Conservation (phyloP, 352 stramenopile species). For the Phytophthora ohioensis region DNA sequence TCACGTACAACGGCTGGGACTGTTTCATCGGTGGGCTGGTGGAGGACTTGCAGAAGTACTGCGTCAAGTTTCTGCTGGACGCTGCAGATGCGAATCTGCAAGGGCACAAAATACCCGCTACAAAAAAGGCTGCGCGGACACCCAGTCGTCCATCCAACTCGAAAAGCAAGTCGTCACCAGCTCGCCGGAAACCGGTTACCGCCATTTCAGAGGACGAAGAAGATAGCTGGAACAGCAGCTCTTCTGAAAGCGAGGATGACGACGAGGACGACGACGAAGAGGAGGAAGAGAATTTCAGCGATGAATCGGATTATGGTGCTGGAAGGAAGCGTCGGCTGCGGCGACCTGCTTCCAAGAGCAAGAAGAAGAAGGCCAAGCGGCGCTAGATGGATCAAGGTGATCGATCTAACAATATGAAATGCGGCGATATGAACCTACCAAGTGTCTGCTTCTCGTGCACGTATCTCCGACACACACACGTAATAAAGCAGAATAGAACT, state of each 20-base stretch:
- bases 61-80: conserved; percentile 78
- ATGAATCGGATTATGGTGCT: conserved; percentile 53
- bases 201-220: conserved; percentile 59
- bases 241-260: conserved; percentile 60
- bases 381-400: conserved; percentile 18
- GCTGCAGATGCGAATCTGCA: conserved; percentile 52
- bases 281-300: conserved; percentile 60
- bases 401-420: conserved; percentile 16
- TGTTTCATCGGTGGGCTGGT: conserved; percentile 68
- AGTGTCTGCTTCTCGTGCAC: background rate
- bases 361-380: conserved; percentile 46
- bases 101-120: conserved; percentile 32
- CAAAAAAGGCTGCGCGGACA: conserved; percentile 17
- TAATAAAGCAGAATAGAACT: no score
- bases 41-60: conserved; percentile 74
- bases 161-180: conserved; percentile 30
- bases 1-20: conserved; percentile 82
- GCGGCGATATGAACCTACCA: background rate
- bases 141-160: conserved; percentile 1
- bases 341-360: conserved; percentile 30
- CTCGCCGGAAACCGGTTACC: conserved; percentile 20
- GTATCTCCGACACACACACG: no score
- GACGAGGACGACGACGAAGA: conserved; percentile 73
- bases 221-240: conserved; percentile 59
- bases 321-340: conserved; percentile 44